These are phyloP conservation scores for Scheffersomyces lignicola DNA, from an alignment of 1,139 yeast species.

Conservation along the genomic window DNA sequence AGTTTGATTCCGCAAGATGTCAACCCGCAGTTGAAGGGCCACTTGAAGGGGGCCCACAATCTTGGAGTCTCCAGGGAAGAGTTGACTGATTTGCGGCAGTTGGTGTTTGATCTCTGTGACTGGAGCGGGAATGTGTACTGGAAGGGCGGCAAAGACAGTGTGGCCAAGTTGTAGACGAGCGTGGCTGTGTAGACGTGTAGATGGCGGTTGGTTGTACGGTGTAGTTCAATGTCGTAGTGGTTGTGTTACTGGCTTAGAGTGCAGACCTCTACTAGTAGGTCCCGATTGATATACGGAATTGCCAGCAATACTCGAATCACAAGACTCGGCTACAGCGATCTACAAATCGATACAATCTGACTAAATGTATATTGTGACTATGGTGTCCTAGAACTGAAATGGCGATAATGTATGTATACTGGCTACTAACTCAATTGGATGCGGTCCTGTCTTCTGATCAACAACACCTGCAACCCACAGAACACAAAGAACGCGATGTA, in stretches of 20 bases:
- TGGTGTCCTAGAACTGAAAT: constrained; percentile 3
- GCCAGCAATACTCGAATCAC: no score
- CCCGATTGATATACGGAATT: no score
- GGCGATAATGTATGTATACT: constrained; percentile 1
- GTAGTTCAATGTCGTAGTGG: no score
- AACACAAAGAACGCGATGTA: constrained; percentile 77
- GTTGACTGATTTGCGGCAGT: constrained; percentile 54
- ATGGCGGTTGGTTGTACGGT: no score
- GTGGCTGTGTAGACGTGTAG: no score
- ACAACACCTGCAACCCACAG: constrained; percentile 81
- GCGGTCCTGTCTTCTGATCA: constrained; percentile 61
- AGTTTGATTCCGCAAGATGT: constrained; percentile 90
- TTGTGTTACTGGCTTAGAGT: no score
- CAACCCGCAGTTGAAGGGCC: constrained; percentile 92
- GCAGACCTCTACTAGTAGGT: no score
- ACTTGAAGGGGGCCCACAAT: constrained; percentile 79
- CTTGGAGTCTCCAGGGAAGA: constrained; percentile 72
- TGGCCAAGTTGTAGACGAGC: constrained; percentile 49
- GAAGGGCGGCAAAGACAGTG: constrained; percentile 58
- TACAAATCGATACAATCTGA: no score
- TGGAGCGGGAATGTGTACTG: constrained; percentile 67
- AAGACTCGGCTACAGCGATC: no score
- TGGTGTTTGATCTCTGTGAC: constrained; percentile 66
- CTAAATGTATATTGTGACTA: no score
- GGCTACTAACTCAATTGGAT: constrained; percentile 34